phyloP scores from a whole-genome alignment of 768 basidiomycete species.

The Clitopilus passeckerianus region DNA sequence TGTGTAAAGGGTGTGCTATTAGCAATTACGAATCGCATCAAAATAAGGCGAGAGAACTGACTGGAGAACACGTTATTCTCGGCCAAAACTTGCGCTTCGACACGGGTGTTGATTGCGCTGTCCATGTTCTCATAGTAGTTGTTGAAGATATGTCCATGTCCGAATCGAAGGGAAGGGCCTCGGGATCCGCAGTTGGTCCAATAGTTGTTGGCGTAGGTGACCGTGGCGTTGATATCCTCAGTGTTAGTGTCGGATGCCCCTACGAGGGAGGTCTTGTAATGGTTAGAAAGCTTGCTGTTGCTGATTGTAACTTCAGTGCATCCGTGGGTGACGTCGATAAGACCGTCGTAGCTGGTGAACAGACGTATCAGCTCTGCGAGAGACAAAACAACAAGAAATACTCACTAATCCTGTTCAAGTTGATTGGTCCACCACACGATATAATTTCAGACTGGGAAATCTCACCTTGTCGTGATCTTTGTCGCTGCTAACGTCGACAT shows the following conservation, averaged over 20 bases:
- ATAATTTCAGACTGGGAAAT: background rate
- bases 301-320: constrained; percentile 34
- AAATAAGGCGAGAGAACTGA: constrained; percentile 4
- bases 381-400: too few species aligned
- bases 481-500: constrained; percentile 39
- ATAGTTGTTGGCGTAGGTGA: constrained; percentile 38
- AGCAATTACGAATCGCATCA: background rate
- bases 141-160: constrained; percentile 42
- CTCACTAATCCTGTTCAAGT: background rate
- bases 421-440: constrained; percentile 17
- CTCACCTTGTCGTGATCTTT: constrained; percentile 35
- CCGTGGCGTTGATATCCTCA: constrained; percentile 33
- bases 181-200: constrained; percentile 37
- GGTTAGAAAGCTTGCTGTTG: constrained; percentile 34
- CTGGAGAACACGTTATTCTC: constrained; percentile 43
- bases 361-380: too few species aligned
- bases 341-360: constrained; percentile 29
- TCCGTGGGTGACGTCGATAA: constrained; percentile 41
- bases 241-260: constrained; percentile 39
- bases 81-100: constrained; percentile 39
- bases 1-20: constrained; percentile 2
- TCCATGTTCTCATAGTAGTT: constrained; percentile 36
- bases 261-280: constrained; percentile 41
- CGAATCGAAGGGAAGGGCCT: constrained; percentile 41
- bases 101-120: constrained; percentile 39